These are phyloP conservation scores for Fusarium sarcochroum DNA, from an alignment of 2,329 filamentous ascomycete genomes.

Conservation along the genomic window DNA sequence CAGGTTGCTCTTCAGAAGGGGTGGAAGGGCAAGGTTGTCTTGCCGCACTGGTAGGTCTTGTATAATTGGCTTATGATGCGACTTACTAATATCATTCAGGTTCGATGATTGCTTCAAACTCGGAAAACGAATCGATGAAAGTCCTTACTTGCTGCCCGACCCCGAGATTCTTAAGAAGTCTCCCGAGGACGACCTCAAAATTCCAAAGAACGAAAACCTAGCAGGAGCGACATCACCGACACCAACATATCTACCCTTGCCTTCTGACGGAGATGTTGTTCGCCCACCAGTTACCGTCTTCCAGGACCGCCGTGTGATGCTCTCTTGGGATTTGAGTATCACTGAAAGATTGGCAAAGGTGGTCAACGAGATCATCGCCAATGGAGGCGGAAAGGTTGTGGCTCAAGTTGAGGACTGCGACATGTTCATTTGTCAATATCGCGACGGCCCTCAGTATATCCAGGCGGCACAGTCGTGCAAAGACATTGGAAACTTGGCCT, in stretches of 20 bases:
- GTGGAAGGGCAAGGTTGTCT: slow-evolving; percentile 82
- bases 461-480: slow-evolving; percentile 82
- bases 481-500: slow-evolving; percentile 91
- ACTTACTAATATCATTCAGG: slow-evolving; percentile 62
- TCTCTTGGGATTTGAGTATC: slow-evolving; percentile 81
- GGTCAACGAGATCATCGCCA: slow-evolving; percentile 77
- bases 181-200: slow-evolving; percentile 68
- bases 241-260: slow-evolving; percentile 60
- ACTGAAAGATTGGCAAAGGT: slow-evolving; percentile 75
- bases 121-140: slow-evolving; percentile 90
- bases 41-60: slow-evolving; percentile 85
- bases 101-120: slow-evolving; percentile 97
- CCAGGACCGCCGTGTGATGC: slow-evolving; percentile 79
- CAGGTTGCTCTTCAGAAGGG: slow-evolving; percentile 73
- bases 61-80: background rate
- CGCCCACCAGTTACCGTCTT: slow-evolving; percentile 79
- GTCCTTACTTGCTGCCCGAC: slow-evolving; percentile 87
- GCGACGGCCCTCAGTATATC: slow-evolving; percentile 84
- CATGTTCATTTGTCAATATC: slow-evolving; percentile 89
- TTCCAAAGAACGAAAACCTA: slow-evolving; percentile 72
- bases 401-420: slow-evolving; percentile 77
- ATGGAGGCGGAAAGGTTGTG: slow-evolving; percentile 79
- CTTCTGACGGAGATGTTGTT: slow-evolving; percentile 58
- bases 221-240: slow-evolving; percentile 73
- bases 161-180: slow-evolving; percentile 81